phyloP scores from a whole-genome alignment of 2,329 filamentous ascomycete genomes.

The Diaporthe ilicicola region DNA sequence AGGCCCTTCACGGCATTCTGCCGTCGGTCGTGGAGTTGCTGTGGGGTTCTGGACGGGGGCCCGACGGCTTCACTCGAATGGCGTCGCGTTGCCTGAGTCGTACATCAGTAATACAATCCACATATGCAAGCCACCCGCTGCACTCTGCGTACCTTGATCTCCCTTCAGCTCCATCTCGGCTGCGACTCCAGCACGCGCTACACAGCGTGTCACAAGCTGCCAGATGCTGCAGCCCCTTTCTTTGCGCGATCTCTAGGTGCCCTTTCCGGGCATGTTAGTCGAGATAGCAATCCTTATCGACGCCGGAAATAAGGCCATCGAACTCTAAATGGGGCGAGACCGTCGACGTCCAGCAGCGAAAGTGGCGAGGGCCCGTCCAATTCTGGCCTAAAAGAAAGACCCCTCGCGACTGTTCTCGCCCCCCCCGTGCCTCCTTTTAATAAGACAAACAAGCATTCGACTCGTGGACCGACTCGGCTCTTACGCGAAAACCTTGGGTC shows the following conservation, averaged over 20 bases:
- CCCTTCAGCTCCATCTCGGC: not conserved
- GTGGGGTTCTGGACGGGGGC: not conserved
- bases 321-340: constrained; percentile 17
- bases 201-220: not conserved
- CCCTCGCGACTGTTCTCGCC: not conserved
- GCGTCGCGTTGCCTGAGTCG: constrained; percentile 6
- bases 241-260: not conserved
- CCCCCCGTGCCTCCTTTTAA: not conserved
- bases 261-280: constrained; percentile 19
- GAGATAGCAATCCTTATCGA: constrained; percentile 19
- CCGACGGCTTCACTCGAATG: not conserved
- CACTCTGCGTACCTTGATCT: not conserved
- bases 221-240: constrained; percentile 11
- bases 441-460: constrained; percentile 1
- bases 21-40: not conserved
- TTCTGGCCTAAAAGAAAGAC: not conserved
- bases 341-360: not conserved
- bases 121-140: not conserved
- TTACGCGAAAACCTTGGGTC: constrained; percentile 1
- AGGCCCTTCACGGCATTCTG: not conserved
- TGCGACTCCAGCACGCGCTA: constrained; percentile 17
- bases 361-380: not conserved
- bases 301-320: not conserved
- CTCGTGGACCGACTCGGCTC: constrained; percentile 8
- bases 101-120: constrained; percentile 7